A percentile compares a stretch with the other conserved stretches of the same genome.
phyloP scores from a whole-genome alignment of 805 yeast genomes.

The Myxozyma kluyveri region DNA sequence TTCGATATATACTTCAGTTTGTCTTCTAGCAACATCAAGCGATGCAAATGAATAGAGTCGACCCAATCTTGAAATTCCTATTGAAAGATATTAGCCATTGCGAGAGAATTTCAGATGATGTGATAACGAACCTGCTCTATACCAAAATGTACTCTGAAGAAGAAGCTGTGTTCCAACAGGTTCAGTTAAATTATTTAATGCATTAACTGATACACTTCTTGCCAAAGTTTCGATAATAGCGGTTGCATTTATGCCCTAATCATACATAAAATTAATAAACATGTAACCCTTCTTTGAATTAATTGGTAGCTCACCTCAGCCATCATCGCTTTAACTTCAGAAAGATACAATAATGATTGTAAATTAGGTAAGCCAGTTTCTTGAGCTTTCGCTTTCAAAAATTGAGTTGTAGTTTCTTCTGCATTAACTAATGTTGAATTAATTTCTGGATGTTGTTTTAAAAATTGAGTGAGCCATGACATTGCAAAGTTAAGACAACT shows the following conservation, averaged over 20 bases:
- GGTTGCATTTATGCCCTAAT: slow-evolving; percentile 11
- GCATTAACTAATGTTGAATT: slow-evolving; percentile 52
- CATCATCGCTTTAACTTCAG: slow-evolving; percentile 48
- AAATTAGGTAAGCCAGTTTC: slow-evolving; percentile 34
- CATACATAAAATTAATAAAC: background rate
- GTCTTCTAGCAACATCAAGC: slow-evolving; percentile 1
- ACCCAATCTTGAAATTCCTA: slow-evolving; percentile 10
- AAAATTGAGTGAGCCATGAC: slow-evolving; percentile 70
- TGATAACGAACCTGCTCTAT: too few species aligned
- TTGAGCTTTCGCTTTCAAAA: slow-evolving; percentile 55
- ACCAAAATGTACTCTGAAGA: slow-evolving; percentile 15
- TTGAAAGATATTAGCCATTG: too few species aligned
- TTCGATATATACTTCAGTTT: slow-evolving; percentile 2
- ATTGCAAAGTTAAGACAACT: slow-evolving; percentile 68
- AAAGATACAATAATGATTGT: slow-evolving; percentile 59
- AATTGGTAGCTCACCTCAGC: background rate
- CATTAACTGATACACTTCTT: slow-evolving; percentile 9
- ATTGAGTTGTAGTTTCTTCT: slow-evolving; percentile 64
- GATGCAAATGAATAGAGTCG: slow-evolving; percentile 6
- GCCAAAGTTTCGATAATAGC: slow-evolving; percentile 16
- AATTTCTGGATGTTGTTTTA: slow-evolving; percentile 63
- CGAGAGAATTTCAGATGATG: too few species aligned
- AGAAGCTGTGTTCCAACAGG: slow-evolving; percentile 15
- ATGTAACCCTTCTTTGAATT: background rate
- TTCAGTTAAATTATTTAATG: slow-evolving; percentile 1